These are phyloP conservation scores for Beauveria bassiana DNA, from an alignment of 2,329 filamentous ascomycete species.

Conservation along the genomic window DNA sequence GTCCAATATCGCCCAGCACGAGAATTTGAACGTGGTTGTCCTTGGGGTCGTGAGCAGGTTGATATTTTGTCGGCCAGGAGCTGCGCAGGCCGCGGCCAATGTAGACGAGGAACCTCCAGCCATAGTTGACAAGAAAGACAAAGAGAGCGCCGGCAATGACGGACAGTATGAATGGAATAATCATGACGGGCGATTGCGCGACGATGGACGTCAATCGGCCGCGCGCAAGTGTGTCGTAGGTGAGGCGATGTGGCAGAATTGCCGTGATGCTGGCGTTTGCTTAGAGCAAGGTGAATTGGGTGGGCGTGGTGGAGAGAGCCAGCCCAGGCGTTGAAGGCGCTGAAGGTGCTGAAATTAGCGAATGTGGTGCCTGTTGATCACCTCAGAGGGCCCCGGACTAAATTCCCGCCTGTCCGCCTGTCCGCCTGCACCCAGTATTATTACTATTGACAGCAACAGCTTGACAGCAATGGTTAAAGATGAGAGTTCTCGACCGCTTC, in stretches of 20 bases:
- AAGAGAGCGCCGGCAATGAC: slow-evolving; percentile 26
- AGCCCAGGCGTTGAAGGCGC: neutral
- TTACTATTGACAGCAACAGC: too few relatives aligned
- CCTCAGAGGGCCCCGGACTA: too few relatives aligned
- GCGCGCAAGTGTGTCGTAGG: neutral
- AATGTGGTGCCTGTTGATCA: neutral
- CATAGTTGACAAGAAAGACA: slow-evolving; percentile 23
- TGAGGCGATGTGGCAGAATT: slow-evolving; percentile 3
- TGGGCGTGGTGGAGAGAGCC: slow-evolving; percentile 1
- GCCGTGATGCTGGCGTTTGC: neutral
- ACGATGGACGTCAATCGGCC: neutral
- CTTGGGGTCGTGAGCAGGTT: slow-evolving; percentile 24
- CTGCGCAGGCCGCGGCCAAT: slow-evolving; percentile 17
- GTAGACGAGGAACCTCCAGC: slow-evolving; percentile 17
- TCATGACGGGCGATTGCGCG: neutral
- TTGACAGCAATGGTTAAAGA: too few relatives aligned
- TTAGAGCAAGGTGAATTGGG: neutral
- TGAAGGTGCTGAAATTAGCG: neutral
- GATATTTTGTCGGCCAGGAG: slow-evolving; percentile 28
- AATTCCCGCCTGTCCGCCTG: too few relatives aligned
- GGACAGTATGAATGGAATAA: slow-evolving; percentile 25
- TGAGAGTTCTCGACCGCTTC: too few relatives aligned
- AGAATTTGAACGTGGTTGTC: slow-evolving; percentile 63
- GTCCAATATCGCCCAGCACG: slow-evolving; percentile 89
- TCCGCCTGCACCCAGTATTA: too few relatives aligned